Evolutionary conservation across 805 yeast species (phyloP), one percentile per base, ranked within the genome.

Genomic region (Candida argentea): DNA sequence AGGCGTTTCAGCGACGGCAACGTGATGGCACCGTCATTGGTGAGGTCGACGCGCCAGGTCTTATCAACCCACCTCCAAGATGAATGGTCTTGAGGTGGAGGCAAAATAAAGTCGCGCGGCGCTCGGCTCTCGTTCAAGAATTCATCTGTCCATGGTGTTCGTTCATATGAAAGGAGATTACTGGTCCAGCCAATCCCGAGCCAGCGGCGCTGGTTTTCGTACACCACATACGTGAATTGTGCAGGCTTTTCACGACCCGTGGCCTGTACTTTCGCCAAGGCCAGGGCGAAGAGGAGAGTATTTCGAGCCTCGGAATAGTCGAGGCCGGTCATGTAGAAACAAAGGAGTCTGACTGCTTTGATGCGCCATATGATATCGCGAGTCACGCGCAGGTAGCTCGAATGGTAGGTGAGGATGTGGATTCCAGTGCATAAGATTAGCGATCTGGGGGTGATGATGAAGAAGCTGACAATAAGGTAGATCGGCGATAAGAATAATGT

Each of bases 151-250:
- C 97, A 89, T 3, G 97, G 79, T 0, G 94, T 77, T 48, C 98
- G 70, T 56, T 89, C 98, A 48, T 89, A 89, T 27, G 93, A 78
- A 36, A 91, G 65, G 48, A 91, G 65, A 46, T 86, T 86, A 10
- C 93, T 66, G 0, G 97, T 89, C 98, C 98, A 89, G 8, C 98
- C 98, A 42, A 89, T 83, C 9, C 96, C 97, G 22, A 89, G 65
- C 98, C 98, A 89, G 44, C 93, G 76, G 47, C 98, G 74, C 59
- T 89, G 97, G 51, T 89, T 89, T 51, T 89, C 98, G 52, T 77
- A 87, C 7, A 91, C 63, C 2, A 85, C 96, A 53, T 84, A 89
- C 4, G 96, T 87, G 53, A 87, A 91, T 31, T 87, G 58, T 17
- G 84, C 86, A 2, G 76, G 73, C 29, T 61, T 54, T 41, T 45